Percentiles rank a stretch among this genome's conserved stretches.
Conservation (phyloP, 1,284 basidiomycete species). For the Boletellus deceptivus region DNA sequence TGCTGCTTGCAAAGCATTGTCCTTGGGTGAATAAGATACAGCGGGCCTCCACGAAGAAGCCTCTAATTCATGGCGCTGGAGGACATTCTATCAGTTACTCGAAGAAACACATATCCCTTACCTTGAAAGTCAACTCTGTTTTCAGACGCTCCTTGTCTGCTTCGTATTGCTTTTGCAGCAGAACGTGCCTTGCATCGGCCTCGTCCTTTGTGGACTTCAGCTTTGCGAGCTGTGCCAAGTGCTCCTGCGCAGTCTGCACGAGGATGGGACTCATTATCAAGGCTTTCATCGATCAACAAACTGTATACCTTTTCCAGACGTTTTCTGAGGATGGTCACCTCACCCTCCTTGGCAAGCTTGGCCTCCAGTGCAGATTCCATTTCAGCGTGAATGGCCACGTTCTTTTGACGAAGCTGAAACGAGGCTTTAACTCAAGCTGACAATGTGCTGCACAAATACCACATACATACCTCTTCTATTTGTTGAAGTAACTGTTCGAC, state of each 20-base stretch:
- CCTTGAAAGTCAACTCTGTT: slow-evolving; percentile 70
- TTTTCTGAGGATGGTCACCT: slow-evolving; percentile 34
- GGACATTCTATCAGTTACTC: slow-evolving; percentile 13
- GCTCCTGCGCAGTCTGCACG: slow-evolving; percentile 53
- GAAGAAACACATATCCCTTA: slow-evolving; percentile 28
- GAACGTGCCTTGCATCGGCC: slow-evolving; percentile 51
- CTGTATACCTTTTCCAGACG: slow-evolving; percentile 30
- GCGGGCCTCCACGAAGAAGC: slow-evolving; percentile 51
- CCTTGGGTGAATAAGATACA: slow-evolving; percentile 42
- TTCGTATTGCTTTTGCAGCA: slow-evolving; percentile 57
- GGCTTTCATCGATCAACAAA: not conserved
- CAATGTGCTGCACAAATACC: slow-evolving; percentile 15
- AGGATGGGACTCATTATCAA: not conserved
- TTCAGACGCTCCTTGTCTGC: slow-evolving; percentile 68
- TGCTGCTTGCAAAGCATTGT: slow-evolving; percentile 40
- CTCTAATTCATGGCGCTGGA: slow-evolving; percentile 71
- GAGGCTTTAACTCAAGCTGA: slow-evolving; percentile 6
- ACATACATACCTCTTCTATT: slow-evolving; percentile 44
- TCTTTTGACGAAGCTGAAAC: slow-evolving; percentile 49
- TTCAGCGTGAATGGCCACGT: slow-evolving; percentile 37
- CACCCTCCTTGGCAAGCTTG: slow-evolving; percentile 33
- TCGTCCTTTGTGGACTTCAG: slow-evolving; percentile 60
- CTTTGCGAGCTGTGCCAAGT: slow-evolving; percentile 54
- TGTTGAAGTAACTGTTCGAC: slow-evolving; percentile 39
- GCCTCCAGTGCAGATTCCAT: slow-evolving; percentile 21